Evolutionary conservation across 495 filamentous ascomycete species (phyloP), one percentile per base, ranked within the genome.

Genomic region (Umbilicaria muhlenbergii): DNA sequence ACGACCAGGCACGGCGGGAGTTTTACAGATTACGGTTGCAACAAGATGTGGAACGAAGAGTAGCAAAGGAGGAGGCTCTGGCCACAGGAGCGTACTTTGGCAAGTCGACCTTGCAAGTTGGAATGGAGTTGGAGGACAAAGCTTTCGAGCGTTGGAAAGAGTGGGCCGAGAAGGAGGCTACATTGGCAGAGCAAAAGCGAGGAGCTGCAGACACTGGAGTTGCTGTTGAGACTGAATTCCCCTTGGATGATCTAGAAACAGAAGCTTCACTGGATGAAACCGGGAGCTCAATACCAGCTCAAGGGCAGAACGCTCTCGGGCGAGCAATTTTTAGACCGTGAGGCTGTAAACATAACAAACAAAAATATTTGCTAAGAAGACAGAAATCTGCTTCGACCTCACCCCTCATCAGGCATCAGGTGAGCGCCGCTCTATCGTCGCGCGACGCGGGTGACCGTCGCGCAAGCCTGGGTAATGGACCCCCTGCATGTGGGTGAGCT

Each of bases 1-100:
- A 96, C 64, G 87, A 95, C 65, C 69, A 66, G 37, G 87, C 83
- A 15, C 79, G 92, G 28, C 77, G 77, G 50, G 91, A 98, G 61
- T 94, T 98, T 64, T 96, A 96, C 63, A 66, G 68, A 41, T 58
- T 87, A 44, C 79, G 89, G 44, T 74, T 94, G 44, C 63, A 76
- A 49, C 78, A 92, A 54, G 87, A 95, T 43, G 75, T 91, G 36
- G 77, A 91, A 62, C 74, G 77, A 45, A 74, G 87, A 51, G 76
- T 96, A 51, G 86, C 87, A 1, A 71, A 73, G 17, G 91, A 98
- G 63, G 91, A 98, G 63, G 91, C 91, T 10, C 65, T 81, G 49
- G 73, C 78, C 48, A 79, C 78, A 10, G 91, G 91, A 38, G 91
- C 86, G 43, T 78, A 78, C 58, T 98, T 96, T 51, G 86, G 85